These are phyloP conservation scores for Pyrus pyrifolia DNA, from an alignment of 306 rosid species.

Conservation along the genomic window DNA sequence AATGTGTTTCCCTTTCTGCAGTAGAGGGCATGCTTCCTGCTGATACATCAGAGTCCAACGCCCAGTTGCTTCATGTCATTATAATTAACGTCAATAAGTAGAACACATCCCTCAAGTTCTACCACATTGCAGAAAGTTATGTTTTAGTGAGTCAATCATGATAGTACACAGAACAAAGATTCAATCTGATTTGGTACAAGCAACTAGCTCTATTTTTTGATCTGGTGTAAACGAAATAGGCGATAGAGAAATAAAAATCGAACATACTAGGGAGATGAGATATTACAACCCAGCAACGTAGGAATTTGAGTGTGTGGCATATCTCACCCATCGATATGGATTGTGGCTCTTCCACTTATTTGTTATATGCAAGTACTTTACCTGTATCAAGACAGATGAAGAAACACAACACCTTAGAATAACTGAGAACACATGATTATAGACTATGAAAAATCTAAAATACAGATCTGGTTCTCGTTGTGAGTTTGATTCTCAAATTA, in stretches of 20 bases:
- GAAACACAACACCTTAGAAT: slow-evolving; percentile 14
- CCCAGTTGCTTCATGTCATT: not conserved
- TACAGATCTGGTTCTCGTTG: not conserved
- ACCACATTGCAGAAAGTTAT: not conserved
- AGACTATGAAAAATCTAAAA: not conserved
- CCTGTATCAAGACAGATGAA: slow-evolving; percentile 44
- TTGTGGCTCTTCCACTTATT: slow-evolving; percentile 56
- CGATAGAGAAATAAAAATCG: not conserved
- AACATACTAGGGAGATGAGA: slow-evolving; percentile 2
- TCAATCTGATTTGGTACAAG: not conserved
- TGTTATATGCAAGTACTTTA: slow-evolving; percentile 85
- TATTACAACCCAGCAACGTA: slow-evolving; percentile 73
- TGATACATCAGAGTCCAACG: not conserved
- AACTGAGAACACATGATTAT: not conserved
- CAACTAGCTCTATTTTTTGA: not conserved
- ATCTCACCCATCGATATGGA: slow-evolving; percentile 93
- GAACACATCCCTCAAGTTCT: not conserved
- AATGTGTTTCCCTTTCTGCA: not conserved
- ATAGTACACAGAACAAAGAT: not conserved
- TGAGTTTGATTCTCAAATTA: not conserved
- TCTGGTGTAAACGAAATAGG: not conserved
- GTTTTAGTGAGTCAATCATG: not conserved
- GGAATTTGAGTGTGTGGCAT: slow-evolving; percentile 80
- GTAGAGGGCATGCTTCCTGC: not conserved
- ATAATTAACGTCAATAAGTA: not conserved